phyloP scores from a whole-genome alignment of 2,329 filamentous ascomycete genomes.

The Phyllosticta citriasiana region DNA sequence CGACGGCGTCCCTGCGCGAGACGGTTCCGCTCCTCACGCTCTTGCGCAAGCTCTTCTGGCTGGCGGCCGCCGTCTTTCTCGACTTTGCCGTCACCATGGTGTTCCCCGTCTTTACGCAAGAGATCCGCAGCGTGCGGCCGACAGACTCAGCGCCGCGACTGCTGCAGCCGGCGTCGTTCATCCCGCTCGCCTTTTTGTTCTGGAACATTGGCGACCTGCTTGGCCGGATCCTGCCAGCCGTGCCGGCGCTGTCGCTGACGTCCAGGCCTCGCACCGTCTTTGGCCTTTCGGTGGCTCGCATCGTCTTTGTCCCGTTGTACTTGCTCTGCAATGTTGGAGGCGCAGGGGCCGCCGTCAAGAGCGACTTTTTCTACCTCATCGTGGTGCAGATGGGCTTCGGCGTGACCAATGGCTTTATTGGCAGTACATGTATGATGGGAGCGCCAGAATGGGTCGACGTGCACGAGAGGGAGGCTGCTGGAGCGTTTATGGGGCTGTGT shows the following conservation, averaged over 20 bases:
- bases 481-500: slow-evolving; percentile 87
- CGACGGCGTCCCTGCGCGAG: slow-evolving; percentile 30
- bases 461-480: slow-evolving; percentile 76
- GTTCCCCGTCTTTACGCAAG: slow-evolving; percentile 78
- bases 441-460: slow-evolving; percentile 71
- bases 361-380: slow-evolving; percentile 80
- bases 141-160: slow-evolving; percentile 41
- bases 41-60: slow-evolving; percentile 68
- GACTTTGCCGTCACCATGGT: slow-evolving; percentile 85
- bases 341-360: slow-evolving; percentile 59
- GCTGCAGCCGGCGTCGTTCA: slow-evolving; percentile 67
- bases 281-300: slow-evolving; percentile 52
- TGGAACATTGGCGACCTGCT: slow-evolving; percentile 86
- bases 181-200: slow-evolving; percentile 79
- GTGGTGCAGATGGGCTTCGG: slow-evolving; percentile 79
- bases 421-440: slow-evolving; percentile 85
- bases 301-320: slow-evolving; percentile 73
- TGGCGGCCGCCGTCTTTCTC: slow-evolving; percentile 65
- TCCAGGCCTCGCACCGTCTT: slow-evolving; percentile 60
- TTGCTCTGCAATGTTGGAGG: slow-evolving; percentile 80
- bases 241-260: slow-evolving; percentile 46
- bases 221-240: slow-evolving; percentile 60
- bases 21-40: slow-evolving; percentile 53
- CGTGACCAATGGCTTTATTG: slow-evolving; percentile 75
- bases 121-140: slow-evolving; percentile 34